Base-by-base conservation (phyloP, 352 stramenopile genomes). In the Globisporangium carolinianum region DNA sequence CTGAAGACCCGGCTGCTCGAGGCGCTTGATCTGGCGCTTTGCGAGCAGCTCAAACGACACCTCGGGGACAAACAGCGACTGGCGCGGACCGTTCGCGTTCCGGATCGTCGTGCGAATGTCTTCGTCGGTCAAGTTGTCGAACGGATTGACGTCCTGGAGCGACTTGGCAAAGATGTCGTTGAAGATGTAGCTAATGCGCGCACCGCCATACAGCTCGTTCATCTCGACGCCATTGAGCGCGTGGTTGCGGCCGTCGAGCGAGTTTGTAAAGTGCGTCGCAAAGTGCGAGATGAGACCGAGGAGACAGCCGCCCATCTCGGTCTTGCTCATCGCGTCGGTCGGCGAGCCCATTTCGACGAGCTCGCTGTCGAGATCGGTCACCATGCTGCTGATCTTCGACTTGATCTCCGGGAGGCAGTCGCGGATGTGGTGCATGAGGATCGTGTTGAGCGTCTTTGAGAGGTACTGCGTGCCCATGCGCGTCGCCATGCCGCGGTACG, bases 401-500 rank as follows among this genome's bases (percentile, higher is more conserved):
- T 99, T 99, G 67, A 99, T 97, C 47, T 99, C 97, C 0, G 97
- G 97, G 32, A 99, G 75, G 61, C 92, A 98, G 67, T 99, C 97
- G 43, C 97, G 90, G 71, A 99, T 99, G 76, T 99, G 97, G 73
- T 98, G 90, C 89, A 99, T 99, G 15, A 99, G 74, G 57, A 99
- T 98, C 45, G 85, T 95, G 75, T 99, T 99, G 47, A 99, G 87
- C 56, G 79, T 97, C 66, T 98, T 95, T 39, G 95, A 91, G 35
- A 99, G 75, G 61, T 97, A 98, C 61, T 86, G 74, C 32, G 97
- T 99, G 32, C 97, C 97, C 73, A 97, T 98, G 60, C 95, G 96
- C n/a, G 84, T 87, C 4, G 88, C 75, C 32, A 99, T 83, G 18
- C 75, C 77, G 55, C 94, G 75, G 68, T 99, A 99, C 4, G 92